These are phyloP conservation scores for Pichia sp. DNA, from an alignment of 1,139 yeast genomes.

Conservation along the genomic window DNA sequence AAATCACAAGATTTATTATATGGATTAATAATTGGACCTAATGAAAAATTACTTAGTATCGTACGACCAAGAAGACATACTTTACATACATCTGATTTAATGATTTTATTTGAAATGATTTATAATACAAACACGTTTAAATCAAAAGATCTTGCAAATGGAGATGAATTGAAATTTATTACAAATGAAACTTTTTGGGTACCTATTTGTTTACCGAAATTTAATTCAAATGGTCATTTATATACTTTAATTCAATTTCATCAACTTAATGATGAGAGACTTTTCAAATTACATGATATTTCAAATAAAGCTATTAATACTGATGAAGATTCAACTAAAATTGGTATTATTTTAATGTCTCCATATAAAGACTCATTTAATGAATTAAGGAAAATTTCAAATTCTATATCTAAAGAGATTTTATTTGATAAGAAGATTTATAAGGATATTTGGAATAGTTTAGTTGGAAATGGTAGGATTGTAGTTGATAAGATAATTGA, in stretches of 20 bases:
- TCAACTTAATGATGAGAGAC: constrained; percentile 30
- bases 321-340: constrained; percentile 27
- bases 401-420: constrained; percentile 43
- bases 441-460: constrained; percentile 27
- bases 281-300: constrained; percentile 25
- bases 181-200: constrained; percentile 77
- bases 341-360: constrained; percentile 67
- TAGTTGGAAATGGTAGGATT: constrained; percentile 22
- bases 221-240: constrained; percentile 81
- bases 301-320: neutral
- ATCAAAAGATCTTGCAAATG: constrained; percentile 15
- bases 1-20: constrained; percentile 45
- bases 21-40: constrained; percentile 54
- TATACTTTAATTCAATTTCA: constrained; percentile 71
- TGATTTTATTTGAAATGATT: constrained; percentile 56
- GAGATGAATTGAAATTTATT: constrained; percentile 19
- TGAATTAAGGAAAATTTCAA: constrained; percentile 59
- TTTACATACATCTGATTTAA: constrained; percentile 64
- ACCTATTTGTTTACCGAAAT: constrained; percentile 87
- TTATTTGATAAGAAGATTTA: constrained; percentile 26
- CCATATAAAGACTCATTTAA: constrained; percentile 81
- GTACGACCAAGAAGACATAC: constrained; percentile 60
- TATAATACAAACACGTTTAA: constrained; percentile 47
- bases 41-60: constrained; percentile 51
- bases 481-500: constrained; percentile 9